A percentile compares a stretch with the other conserved stretches of the same genome.
Conservation (phyloP, 345 rosid species). For the Arabis hirsuta region DNA sequence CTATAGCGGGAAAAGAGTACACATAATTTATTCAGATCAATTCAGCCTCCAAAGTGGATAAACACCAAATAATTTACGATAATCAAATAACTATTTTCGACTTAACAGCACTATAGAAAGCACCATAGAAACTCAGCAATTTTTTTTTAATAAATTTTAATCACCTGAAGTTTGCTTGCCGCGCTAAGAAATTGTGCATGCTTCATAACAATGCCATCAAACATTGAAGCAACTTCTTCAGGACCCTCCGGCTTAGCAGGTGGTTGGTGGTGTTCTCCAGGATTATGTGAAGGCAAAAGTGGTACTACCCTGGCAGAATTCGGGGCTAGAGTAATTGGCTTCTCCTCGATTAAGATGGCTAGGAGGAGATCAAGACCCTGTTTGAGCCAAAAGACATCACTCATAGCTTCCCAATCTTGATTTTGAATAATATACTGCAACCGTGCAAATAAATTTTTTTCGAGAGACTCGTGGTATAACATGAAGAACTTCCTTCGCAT, state of each 20-base stretch:
- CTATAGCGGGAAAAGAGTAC: conserved; percentile 61
- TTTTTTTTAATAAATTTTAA: neutral
- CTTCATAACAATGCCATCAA: conserved; percentile 75
- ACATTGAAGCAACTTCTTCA: conserved; percentile 71
- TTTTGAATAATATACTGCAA: conserved; percentile 80
- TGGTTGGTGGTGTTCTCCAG: conserved; percentile 57
- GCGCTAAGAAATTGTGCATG: conserved; percentile 83
- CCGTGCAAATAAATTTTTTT: conserved; percentile 74
- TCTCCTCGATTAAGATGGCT: conserved; percentile 79
- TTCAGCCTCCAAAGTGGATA: conserved; percentile 13
- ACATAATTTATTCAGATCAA: conserved; percentile 48
- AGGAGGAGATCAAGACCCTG: conserved; percentile 98
- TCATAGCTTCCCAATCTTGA: conserved; percentile 98
- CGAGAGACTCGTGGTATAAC: conserved; percentile 82
- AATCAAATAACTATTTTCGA: neutral
- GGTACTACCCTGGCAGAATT: conserved; percentile 90
- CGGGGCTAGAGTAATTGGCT: conserved; percentile 91
- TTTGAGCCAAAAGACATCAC: conserved; percentile 99
- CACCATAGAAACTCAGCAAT: conserved; percentile 10
- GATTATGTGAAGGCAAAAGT: conserved; percentile 58
- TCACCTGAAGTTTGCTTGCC: conserved; percentile 91
- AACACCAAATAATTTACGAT: conserved; percentile 4
- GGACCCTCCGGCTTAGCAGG: conserved; percentile 62
- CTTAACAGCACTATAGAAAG: conserved; percentile 25
- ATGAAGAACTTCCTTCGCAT: conserved; percentile 79